Evolutionary conservation across 768 basidiomycete genomes (phyloP).

Genomic region (Macrolepiota albuminosa): DNA sequence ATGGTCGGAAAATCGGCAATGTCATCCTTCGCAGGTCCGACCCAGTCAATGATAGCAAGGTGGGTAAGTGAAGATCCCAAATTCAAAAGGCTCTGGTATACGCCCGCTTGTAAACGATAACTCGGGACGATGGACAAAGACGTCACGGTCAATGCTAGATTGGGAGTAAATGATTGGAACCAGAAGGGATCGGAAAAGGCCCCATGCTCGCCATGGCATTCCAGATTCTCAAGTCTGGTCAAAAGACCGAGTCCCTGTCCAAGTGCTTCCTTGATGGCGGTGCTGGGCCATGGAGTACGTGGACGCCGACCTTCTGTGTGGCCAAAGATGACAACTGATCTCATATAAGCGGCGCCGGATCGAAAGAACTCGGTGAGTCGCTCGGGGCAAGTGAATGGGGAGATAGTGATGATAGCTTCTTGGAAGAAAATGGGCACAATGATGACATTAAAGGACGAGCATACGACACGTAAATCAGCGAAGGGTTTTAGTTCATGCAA

Average conservation of each 20-base stretch:
- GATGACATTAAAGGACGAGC: conserved; percentile 1
- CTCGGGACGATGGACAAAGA: conserved; percentile 5
- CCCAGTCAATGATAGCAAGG: conserved; percentile 6
- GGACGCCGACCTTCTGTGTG: conserved; percentile 4
- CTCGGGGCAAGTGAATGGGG: conserved; percentile 4
- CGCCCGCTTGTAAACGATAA: conserved; percentile 4
- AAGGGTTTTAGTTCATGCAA: conserved; percentile 4
- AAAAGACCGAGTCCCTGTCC: conserved; percentile 8
- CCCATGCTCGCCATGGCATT: conserved; percentile 8
- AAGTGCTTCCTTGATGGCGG: conserved; percentile 4
- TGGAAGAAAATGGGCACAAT: conserved; percentile 6
- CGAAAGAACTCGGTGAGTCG: conserved; percentile 4
- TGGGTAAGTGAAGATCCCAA: conserved; percentile 7
- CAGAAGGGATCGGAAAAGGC: conserved; percentile 4
- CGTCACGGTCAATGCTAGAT: background rate
- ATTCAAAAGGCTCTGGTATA: background rate
- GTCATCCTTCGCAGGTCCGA: conserved; percentile 1
- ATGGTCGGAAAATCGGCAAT: background rate
- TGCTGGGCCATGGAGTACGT: conserved; percentile 4
- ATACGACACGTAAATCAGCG: conserved; percentile 6
- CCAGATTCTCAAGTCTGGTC: conserved; percentile 4
- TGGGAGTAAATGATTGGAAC: conserved; percentile 5
- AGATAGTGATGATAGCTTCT: conserved; percentile 4
- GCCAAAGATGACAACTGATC: conserved; percentile 5
- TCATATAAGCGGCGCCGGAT: conserved; percentile 2